Evolutionary conservation across 2,329 filamentous ascomycete genomes (phyloP).

Genomic region (Stagonosporopsis tanaceti): DNA sequence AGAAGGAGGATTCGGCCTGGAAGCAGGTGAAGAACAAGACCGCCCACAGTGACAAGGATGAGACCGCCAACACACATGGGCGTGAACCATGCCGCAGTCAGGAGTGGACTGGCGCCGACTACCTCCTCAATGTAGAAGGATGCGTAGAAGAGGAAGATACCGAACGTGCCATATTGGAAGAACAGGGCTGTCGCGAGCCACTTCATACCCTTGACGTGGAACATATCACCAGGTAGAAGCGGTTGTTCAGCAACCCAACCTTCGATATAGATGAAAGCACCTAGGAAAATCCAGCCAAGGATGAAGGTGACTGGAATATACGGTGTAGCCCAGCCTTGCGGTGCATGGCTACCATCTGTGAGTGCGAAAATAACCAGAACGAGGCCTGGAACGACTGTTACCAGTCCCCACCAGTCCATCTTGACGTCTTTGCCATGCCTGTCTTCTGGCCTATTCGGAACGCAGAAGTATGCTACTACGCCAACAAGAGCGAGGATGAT

Average conservation of each 20-base stretch:
- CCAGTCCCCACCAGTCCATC: conserved; percentile 51
- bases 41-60: conserved; percentile 44
- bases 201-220: conserved; percentile 72
- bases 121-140: conserved; percentile 49
- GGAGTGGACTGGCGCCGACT: conserved; percentile 37
- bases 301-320: conserved; percentile 74
- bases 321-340: conserved; percentile 74
- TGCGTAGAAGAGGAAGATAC: conserved; percentile 50
- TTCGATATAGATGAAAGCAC: conserved; percentile 72
- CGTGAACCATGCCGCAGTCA: conserved; percentile 47
- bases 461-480: conserved; percentile 39
- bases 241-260: conserved; percentile 73
- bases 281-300: conserved; percentile 68
- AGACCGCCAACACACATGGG: conserved; percentile 49
- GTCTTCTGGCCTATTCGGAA: conserved; percentile 33
- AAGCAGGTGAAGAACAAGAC: conserved; percentile 46
- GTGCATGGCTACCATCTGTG: conserved; percentile 74
- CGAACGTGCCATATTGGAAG: conserved; percentile 56
- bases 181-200: conserved; percentile 45
- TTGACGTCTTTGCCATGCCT: conserved; percentile 28
- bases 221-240: conserved; percentile 73
- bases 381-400: conserved; percentile 59
- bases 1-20: conserved; percentile 45
- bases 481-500: conserved; percentile 45
- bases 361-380: conserved; percentile 77